Evolutionary conservation across 805 yeast genomes (phyloP), one percentile per base, ranked within the genome.

Genomic region (Kregervanrija pseudodelftensis): DNA sequence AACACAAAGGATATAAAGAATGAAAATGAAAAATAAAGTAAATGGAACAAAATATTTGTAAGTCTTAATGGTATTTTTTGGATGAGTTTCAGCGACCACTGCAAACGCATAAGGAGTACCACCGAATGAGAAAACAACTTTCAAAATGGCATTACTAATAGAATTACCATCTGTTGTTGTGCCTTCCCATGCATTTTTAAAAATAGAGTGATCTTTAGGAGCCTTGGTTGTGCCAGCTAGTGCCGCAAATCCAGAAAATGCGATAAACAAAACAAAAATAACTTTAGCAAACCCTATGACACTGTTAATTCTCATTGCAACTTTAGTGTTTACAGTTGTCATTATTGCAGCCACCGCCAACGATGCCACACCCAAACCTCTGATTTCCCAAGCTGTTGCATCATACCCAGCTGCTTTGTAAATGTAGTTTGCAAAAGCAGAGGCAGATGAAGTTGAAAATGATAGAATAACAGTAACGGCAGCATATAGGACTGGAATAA

Each of bases 361-460:
- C 35, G 85, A 83, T 4, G 77, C 93, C 34, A 85, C 67, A 51
- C 90, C 95, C 53, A 86, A 74, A 36, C 80, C 89, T 57, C 91
- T 72, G 52, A 82, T 80, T 55, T 80, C 79, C 95, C 95, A 86
- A 53, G 80, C 74, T 11, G 83, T 79, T 8, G 76, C 72, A 48
- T 79, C 82, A 13, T 68, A 72, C 36, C 77, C 82, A 7, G 90
- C 89, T 10, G 95, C 95, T 36, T 75, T 76, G 48, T 85, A 69
- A 48, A 86, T 71, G 65, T 83, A 85, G 57, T 82, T 83, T 30
- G 95, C 95, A 51, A 83, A 83, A 33, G 84, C 86, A 41, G 84
- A 78, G 15, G 90, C 81, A 62, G 85, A 84, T 61, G 90, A 86
- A 10, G 93, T 80, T 16, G 95, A 90, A 87, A 90, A 86, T 33